Evolutionary conservation across 768 basidiomycete species (phyloP).

Genomic region (Phaffia australis): DNA sequence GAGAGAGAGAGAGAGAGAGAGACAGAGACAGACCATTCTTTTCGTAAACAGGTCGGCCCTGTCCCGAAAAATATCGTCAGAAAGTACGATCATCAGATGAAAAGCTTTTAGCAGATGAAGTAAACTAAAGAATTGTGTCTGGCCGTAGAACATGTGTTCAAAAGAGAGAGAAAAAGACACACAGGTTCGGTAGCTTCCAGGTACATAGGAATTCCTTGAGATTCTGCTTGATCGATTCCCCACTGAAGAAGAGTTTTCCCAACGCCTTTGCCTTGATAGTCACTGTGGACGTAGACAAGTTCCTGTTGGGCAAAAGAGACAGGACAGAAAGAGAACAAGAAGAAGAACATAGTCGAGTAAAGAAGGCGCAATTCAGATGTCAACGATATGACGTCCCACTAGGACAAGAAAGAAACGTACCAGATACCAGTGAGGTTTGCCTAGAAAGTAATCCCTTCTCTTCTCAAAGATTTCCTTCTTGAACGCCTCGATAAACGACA

Average conservation of each 20-base stretch:
- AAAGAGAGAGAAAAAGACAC: neutral
- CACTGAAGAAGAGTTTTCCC: constrained; percentile 6
- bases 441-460: neutral
- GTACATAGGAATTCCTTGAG: neutral
- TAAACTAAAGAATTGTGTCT: too few species aligned
- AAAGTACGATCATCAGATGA: too few species aligned
- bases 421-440: constrained; percentile 2
- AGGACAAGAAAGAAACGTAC: neutral
- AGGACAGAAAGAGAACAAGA: neutral
- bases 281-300: constrained; percentile 9
- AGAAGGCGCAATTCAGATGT: neutral
- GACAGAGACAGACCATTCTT: too few species aligned
- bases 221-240: constrained; percentile 9
- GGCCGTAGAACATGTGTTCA: neutral
- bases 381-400: neutral
- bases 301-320: neutral
- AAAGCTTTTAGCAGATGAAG: too few species aligned
- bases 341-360: neutral
- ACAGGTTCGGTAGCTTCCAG: constrained; percentile 6
- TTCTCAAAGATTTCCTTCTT: neutral
- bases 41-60: too few species aligned
- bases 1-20: too few species aligned
- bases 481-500: constrained; percentile 8
- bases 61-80: too few species aligned
- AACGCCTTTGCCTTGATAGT: constrained; percentile 4